These are phyloP conservation scores for Jatropha podagrica DNA, from an alignment of 441 rosid genomes.

Conservation along the genomic window DNA sequence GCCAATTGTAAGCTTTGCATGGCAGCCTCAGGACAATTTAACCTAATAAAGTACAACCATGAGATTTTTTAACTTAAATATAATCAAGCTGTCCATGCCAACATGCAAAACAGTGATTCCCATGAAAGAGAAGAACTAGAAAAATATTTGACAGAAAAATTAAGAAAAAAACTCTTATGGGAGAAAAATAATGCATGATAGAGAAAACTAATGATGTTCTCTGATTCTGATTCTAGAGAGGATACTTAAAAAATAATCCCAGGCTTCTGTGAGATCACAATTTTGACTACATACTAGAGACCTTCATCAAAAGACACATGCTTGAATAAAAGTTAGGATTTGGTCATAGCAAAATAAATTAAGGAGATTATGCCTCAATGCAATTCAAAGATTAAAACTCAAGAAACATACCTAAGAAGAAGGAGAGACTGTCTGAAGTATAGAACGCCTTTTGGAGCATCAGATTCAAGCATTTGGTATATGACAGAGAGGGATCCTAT, in stretches of 20 bases:
- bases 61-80: constrained; percentile 1
- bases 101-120: constrained; percentile 6
- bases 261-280: not conserved
- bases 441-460: constrained; percentile 83
- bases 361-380: not conserved
- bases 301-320: not conserved
- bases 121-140: not conserved
- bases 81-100: constrained; percentile 1
- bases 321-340: not conserved
- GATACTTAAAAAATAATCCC: not conserved
- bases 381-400: constrained; percentile 4
- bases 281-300: not conserved
- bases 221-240: not conserved
- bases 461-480: constrained; percentile 98
- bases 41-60: constrained; percentile 41
- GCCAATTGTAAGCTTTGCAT: constrained; percentile 96
- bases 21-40: constrained; percentile 96
- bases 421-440: constrained; percentile 95
- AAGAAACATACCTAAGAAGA: constrained; percentile 66
- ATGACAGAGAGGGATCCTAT: constrained; percentile 97
- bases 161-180: not conserved
- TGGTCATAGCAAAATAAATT: not conserved
- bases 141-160: not conserved
- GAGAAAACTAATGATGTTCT: not conserved
- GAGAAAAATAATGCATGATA: not conserved